Evolutionary conservation across 2,329 filamentous ascomycete genomes (phyloP).

Genomic region (Fusarium sambucinum): DNA sequence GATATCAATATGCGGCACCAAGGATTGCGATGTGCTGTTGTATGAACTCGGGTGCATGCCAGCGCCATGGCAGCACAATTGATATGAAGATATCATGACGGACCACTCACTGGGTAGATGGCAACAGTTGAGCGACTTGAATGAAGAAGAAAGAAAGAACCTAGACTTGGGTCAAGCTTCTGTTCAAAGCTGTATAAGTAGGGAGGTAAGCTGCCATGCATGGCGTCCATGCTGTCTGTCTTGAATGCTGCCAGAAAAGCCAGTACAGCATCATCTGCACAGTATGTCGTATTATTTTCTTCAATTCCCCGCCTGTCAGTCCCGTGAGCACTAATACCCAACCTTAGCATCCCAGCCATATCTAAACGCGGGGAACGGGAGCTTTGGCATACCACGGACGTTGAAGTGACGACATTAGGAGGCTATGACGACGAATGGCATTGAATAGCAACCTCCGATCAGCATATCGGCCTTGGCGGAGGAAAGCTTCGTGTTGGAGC

Average conservation of each 20-base stretch:
- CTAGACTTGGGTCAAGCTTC: constrained; percentile 1
- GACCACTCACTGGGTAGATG: not conserved
- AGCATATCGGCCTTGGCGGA: constrained; percentile 33
- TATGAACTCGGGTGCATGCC: constrained; percentile 14
- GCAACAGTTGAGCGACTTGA: not conserved
- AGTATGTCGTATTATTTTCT: constrained; percentile 19
- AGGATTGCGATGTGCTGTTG: not conserved
- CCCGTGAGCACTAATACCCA: constrained; percentile 29
- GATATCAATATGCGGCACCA: constrained; percentile 23
- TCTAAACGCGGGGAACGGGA: constrained; percentile 37
- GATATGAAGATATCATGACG: constrained; percentile 30
- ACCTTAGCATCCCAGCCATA: constrained; percentile 12
- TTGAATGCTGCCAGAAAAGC: constrained; percentile 20
- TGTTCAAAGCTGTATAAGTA: constrained; percentile 22
- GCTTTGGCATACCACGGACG: constrained; percentile 22
- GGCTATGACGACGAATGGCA: constrained; percentile 16
- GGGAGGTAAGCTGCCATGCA: not conserved
- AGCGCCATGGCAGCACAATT: constrained; percentile 32
- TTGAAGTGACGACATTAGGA: constrained; percentile 40
- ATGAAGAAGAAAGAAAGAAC: not conserved
- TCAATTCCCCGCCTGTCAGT: not conserved
- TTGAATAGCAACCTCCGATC: constrained; percentile 16
- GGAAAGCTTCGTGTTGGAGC: constrained; percentile 8
- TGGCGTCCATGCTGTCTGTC: not conserved
- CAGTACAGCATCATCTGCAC: not conserved